Evolutionary conservation across 2,329 filamentous ascomycete genomes (phyloP).

Genomic region (Fusarium incarnatum): DNA sequence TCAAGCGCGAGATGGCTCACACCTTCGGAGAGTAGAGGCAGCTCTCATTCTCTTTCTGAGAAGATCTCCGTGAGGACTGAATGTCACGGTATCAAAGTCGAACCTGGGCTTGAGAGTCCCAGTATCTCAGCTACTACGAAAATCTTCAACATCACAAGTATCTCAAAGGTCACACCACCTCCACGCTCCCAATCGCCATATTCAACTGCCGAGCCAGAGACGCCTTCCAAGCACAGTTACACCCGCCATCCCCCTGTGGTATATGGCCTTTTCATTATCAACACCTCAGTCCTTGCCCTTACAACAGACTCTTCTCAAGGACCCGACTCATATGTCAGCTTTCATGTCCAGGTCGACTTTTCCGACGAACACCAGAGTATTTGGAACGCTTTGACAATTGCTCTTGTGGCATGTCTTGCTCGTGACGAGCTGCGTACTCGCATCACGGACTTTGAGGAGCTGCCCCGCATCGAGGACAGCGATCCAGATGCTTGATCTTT

Average conservation of each 20-base stretch:
- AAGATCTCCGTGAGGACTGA: slow-evolving; percentile 22
- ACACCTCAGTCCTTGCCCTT: slow-evolving; percentile 54
- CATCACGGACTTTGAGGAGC: slow-evolving; percentile 52
- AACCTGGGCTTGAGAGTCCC: slow-evolving; percentile 23
- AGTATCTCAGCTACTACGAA: slow-evolving; percentile 1
- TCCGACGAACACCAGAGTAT: slow-evolving; percentile 55
- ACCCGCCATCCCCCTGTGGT: slow-evolving; percentile 54
- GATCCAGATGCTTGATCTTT: slow-evolving; percentile 53
- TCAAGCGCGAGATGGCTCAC: slow-evolving; percentile 14
- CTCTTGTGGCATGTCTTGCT: slow-evolving; percentile 55
- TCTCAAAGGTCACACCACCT: neutral
- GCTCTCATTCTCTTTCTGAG: slow-evolving; percentile 9
- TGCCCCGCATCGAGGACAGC: slow-evolving; percentile 48
- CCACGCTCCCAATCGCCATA: slow-evolving; percentile 2
- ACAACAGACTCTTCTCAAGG: slow-evolving; percentile 55
- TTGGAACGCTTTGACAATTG: slow-evolving; percentile 59
- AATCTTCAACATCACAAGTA: neutral
- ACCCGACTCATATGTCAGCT: slow-evolving; percentile 54
- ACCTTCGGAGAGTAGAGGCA: slow-evolving; percentile 1
- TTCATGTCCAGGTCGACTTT: slow-evolving; percentile 57
- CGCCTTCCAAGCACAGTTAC: slow-evolving; percentile 34
- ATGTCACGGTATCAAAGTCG: slow-evolving; percentile 21
- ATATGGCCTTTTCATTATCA: slow-evolving; percentile 58
- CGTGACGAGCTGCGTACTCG: slow-evolving; percentile 54
- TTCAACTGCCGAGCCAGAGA: slow-evolving; percentile 7